phyloP scores from a whole-genome alignment of 495 filamentous ascomycete species.

The Podospora bellae-mahoneyi region DNA sequence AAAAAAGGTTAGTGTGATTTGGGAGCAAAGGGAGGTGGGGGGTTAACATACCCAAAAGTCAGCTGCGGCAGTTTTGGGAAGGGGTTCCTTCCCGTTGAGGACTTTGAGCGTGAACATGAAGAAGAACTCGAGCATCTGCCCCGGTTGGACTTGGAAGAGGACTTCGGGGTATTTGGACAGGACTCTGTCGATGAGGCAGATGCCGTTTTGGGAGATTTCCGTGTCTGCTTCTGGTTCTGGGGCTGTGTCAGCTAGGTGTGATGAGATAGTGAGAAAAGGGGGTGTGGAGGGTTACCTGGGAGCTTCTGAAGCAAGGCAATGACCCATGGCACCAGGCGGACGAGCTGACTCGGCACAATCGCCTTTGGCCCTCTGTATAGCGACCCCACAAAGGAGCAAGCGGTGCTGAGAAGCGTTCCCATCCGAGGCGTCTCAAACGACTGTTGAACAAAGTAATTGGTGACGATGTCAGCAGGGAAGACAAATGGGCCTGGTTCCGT shows the following conservation, averaged over 20 bases:
- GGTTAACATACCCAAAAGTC: conserved; percentile 68
- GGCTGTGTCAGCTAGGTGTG: no score
- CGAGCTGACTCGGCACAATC: conserved; percentile 44
- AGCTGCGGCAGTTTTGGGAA: conserved; percentile 75
- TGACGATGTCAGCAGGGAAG: conserved; percentile 65
- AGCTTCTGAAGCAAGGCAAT: conserved; percentile 61
- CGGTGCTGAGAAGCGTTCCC: conserved; percentile 71
- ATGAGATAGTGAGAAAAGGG: background rate
- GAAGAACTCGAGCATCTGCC: conserved; percentile 58
- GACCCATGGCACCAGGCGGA: conserved; percentile 60
- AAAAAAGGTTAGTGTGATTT: conserved; percentile 20
- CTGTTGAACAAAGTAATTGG: conserved; percentile 65
- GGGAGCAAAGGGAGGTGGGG: background rate
- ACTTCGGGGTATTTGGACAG: conserved; percentile 60
- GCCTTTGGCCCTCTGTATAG: conserved; percentile 50
- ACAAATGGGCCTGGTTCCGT: conserved; percentile 71
- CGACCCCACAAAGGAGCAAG: conserved; percentile 68
- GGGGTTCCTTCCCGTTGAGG: conserved; percentile 66
- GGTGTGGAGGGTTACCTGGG: conserved; percentile 46
- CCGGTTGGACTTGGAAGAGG: conserved; percentile 50
- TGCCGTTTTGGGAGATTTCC: conserved; percentile 72
- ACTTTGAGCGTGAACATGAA: conserved; percentile 74
- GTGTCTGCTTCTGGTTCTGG: conserved; percentile 64
- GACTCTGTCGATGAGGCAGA: conserved; percentile 66
- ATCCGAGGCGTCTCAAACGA: conserved; percentile 63